These are phyloP conservation scores for Penicillium sp. DNA, from an alignment of 2,329 filamentous ascomycete genomes.

Conservation along the genomic window DNA sequence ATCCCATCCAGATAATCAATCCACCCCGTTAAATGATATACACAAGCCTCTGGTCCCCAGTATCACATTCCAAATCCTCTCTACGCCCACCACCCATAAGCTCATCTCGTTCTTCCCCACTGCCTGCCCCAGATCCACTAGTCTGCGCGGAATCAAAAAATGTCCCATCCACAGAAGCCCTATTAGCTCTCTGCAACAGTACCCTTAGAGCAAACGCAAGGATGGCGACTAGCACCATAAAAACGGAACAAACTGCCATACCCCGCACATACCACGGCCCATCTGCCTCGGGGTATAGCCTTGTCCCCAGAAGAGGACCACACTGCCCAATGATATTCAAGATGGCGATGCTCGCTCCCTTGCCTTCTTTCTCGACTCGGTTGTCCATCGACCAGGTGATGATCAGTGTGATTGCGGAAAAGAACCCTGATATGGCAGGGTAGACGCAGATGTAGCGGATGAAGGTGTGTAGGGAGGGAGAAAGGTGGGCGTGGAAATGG, in stretches of 20 bases:
- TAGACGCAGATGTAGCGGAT: slow-evolving; percentile 72
- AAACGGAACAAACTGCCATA: slow-evolving; percentile 62
- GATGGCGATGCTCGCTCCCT: slow-evolving; percentile 75
- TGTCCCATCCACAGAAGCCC: background rate
- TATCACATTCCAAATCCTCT: slow-evolving; percentile 17
- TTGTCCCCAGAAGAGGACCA: slow-evolving; percentile 69
- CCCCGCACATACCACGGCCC: slow-evolving; percentile 63
- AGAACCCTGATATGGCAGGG: slow-evolving; percentile 77
- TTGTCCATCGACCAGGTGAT: slow-evolving; percentile 91
- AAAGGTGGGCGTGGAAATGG: slow-evolving; percentile 41
- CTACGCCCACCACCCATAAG: slow-evolving; percentile 30
- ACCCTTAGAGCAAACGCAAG: slow-evolving; percentile 56
- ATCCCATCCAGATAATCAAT: background rate
- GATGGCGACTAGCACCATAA: slow-evolving; percentile 62
- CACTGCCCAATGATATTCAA: slow-evolving; percentile 80
- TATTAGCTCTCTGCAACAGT: slow-evolving; percentile 56
- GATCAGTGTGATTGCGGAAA: slow-evolving; percentile 78
- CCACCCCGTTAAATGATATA: slow-evolving; percentile 25
- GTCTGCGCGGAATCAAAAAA: slow-evolving; percentile 3
- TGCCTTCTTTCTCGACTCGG: slow-evolving; percentile 65
- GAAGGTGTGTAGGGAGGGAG: slow-evolving; percentile 33
- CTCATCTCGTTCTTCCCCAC: slow-evolving; percentile 30
- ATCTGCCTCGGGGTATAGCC: slow-evolving; percentile 61
- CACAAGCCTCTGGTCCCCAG: slow-evolving; percentile 22
- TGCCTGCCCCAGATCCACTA: slow-evolving; percentile 6